Evolutionary conservation across 2,329 filamentous ascomycete genomes (phyloP), one percentile per base, ranked within the genome.

Genomic region (Zymoseptoria passerinii): DNA sequence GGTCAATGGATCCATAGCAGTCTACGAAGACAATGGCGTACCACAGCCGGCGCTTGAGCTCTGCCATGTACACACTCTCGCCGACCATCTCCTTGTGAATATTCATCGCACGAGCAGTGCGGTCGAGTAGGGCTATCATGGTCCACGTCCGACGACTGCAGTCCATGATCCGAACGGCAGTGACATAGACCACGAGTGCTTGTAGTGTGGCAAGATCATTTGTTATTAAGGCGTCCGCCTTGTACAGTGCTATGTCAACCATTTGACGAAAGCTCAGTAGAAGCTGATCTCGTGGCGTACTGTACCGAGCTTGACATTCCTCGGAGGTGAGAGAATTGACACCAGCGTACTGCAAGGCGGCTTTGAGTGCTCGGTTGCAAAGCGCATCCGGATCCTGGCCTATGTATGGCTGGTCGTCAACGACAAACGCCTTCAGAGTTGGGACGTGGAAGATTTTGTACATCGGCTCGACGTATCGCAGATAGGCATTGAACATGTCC

Each of bases 31-130:
- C 28, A 5, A 73, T 62, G 2, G 61, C 59, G 54, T 69, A 66
- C 70, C 71, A 73, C 9, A 69, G 49, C 8, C 71, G 65, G 9
- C 70, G 66, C 18, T 68, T 60, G n/a, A 71, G 61, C 58, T 73
- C 70, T 6, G 61, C 65, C 18, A 67, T 59, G 58, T 66, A 73
- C 0, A 67, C 58, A 0, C 67, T 60, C 48, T 65, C 60, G 6
- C 56, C 63, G 3, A 50, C 44, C 4, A 58, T 54, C 52, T 72
- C 71, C 18, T 62, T 61, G 51, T 73, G 67, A 6, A 73, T 59
- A 16, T 62, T 64, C 58, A 68, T 67, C 0, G 68, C 69, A n/a
- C 64, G 65, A 4, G 68, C 71, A 35, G 72, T 68, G n/a, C 71
- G 69, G 2, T 71, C 63, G 1, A 69, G 56, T 4, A 72, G 44